A percentile compares a stretch with the other conserved stretches of the same genome.
Conservation (phyloP, 495 filamentous ascomycete genomes). For the Lentithecium fluviatile region DNA sequence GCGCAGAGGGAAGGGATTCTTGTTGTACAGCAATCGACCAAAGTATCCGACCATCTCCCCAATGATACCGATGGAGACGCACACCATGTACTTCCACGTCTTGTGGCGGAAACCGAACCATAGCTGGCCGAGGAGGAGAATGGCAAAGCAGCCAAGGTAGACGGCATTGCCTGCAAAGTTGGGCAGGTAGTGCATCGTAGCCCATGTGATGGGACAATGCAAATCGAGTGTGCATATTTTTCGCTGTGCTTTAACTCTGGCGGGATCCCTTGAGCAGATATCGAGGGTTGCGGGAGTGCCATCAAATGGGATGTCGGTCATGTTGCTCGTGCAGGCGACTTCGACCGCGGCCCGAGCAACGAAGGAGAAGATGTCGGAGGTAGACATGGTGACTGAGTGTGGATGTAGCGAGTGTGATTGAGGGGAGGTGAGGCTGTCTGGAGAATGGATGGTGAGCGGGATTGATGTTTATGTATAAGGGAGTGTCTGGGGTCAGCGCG, state of each 20-base stretch:
- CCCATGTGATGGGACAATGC: slow-evolving; percentile 27
- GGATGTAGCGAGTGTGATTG: neutral
- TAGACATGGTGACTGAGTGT: too few relatives aligned
- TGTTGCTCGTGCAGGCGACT: too few relatives aligned
- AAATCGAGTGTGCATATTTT: slow-evolving; percentile 16
- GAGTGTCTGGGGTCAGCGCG: too few relatives aligned
- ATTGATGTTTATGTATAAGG: too few relatives aligned
- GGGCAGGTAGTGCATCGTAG: slow-evolving; percentile 42
- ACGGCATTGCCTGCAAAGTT: slow-evolving; percentile 44
- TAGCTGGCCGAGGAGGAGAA: slow-evolving; percentile 40
- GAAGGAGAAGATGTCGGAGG: neutral
- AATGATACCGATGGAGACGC: slow-evolving; percentile 42
- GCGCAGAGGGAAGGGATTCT: slow-evolving; percentile 43
- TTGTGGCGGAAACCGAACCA: slow-evolving; percentile 44
- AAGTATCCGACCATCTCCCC: slow-evolving; percentile 49
- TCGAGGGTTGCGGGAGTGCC: too few relatives aligned
- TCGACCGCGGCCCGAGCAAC: too few relatives aligned
- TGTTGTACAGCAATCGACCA: slow-evolving; percentile 43
- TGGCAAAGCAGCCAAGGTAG: slow-evolving; percentile 44
- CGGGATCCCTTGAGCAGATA: too few relatives aligned
- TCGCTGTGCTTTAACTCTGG: slow-evolving; percentile 20
- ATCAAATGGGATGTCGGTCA: too few relatives aligned
- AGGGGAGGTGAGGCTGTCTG: neutral
- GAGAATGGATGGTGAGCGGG: too few relatives aligned
- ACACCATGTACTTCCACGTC: slow-evolving; percentile 48